Conservation (phyloP, 306 rosid genomes). For the Medicago ruthenica region DNA sequence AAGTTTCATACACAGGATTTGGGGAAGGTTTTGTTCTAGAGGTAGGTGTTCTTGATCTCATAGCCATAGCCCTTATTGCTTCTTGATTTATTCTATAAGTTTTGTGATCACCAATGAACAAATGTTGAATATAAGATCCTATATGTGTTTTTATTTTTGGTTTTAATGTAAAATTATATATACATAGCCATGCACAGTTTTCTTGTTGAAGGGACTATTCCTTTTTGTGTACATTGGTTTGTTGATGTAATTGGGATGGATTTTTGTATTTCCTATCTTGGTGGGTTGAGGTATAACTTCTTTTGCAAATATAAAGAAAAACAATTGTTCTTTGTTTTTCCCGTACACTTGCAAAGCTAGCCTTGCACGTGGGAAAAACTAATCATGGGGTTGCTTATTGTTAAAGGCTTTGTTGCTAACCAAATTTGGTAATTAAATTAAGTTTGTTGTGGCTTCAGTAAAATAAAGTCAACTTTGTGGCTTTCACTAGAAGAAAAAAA, state of each 20-base stretch:
- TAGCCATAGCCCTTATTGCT: conserved; percentile 44
- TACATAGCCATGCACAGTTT: conserved; percentile 1
- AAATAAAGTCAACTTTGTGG: background rate
- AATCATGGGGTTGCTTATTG: background rate
- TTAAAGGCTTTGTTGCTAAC: background rate
- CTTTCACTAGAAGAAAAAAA: no score
- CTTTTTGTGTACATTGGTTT: conserved; percentile 50
- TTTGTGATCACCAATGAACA: conserved; percentile 26
- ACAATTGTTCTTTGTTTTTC: conserved; percentile 50
- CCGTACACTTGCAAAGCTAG: conserved; percentile 31
- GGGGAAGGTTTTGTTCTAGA: conserved; percentile 20
- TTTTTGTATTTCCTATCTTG: conserved; percentile 2
- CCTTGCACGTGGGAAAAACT: conserved; percentile 13
- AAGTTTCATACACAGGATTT: conserved; percentile 43
- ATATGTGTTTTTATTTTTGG: background rate
- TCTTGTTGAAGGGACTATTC: conserved; percentile 51
- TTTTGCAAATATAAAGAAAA: conserved; percentile 22
- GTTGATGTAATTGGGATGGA: conserved; percentile 35
- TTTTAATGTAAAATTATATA: background rate
- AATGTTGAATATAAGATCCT: background rate
- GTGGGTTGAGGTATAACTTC: conserved; percentile 45
- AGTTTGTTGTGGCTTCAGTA: background rate
- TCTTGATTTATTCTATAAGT: background rate
- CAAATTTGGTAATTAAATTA: conserved; percentile 1
- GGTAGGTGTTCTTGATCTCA: conserved; percentile 38